A percentile compares a stretch with the other conserved stretches of the same genome.
phyloP scores from a whole-genome alignment of 2,329 filamentous ascomycete species.

The Colletotrichum costaricense region DNA sequence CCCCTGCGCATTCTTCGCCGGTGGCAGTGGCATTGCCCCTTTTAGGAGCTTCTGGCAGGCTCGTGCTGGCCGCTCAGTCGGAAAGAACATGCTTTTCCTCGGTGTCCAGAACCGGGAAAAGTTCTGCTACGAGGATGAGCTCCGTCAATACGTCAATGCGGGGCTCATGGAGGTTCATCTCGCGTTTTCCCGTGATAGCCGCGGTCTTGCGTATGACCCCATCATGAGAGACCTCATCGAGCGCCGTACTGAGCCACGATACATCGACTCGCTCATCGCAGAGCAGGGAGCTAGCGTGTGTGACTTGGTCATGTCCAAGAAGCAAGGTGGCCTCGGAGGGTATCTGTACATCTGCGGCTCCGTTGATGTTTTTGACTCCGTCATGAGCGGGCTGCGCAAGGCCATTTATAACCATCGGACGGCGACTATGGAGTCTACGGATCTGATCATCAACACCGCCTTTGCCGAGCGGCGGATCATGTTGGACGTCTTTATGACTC shows the following conservation, averaged over 20 bases:
- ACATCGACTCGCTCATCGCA: slow-evolving; percentile 62
- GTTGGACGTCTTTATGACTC: slow-evolving; percentile 68
- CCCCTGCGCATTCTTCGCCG: slow-evolving; percentile 64
- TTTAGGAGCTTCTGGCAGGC: slow-evolving; percentile 67
- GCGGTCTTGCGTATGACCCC: slow-evolving; percentile 58
- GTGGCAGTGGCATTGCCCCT: slow-evolving; percentile 64
- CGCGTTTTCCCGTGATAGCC: slow-evolving; percentile 62
- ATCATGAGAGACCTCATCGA: slow-evolving; percentile 57
- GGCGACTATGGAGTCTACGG: slow-evolving; percentile 62
- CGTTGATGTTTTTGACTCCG: slow-evolving; percentile 59
- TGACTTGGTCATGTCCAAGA: slow-evolving; percentile 67
- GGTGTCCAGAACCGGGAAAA: slow-evolving; percentile 65
- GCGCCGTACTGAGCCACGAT: slow-evolving; percentile 59
- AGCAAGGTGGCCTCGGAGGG: slow-evolving; percentile 58
- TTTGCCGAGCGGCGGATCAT: slow-evolving; percentile 67
- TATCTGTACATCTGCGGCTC: slow-evolving; percentile 43
- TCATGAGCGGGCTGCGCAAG: slow-evolving; percentile 66
- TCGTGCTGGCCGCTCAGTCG: slow-evolving; percentile 52
- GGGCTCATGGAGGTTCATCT: slow-evolving; percentile 64
- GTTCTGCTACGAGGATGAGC: slow-evolving; percentile 61
- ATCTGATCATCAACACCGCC: slow-evolving; percentile 61
- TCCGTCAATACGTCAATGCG: slow-evolving; percentile 56
- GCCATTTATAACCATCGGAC: slow-evolving; percentile 65
- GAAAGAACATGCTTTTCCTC: slow-evolving; percentile 60
- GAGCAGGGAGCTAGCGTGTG: slow-evolving; percentile 63